Percentiles rank a stretch among this genome's conserved stretches.
These are phyloP conservation scores for Chlamydomonas applanata DNA, from an alignment of 139 green algal genomes.

Conservation along the genomic window DNA sequence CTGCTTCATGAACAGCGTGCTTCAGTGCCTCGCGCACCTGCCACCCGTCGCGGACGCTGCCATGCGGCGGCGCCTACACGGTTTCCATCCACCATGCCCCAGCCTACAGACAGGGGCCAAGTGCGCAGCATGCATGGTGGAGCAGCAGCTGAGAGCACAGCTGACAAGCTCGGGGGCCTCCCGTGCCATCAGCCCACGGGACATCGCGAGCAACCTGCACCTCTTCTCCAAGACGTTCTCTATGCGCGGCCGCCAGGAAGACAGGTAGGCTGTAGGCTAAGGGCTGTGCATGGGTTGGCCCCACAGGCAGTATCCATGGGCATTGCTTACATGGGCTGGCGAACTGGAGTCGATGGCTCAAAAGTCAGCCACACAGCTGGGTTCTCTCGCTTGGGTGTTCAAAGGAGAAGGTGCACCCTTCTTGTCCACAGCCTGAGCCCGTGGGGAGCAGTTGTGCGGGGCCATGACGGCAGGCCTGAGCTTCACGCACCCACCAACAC, in stretches of 20 bases:
- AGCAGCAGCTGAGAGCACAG: conserved; percentile 15
- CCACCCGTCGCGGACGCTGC: conserved; percentile 64
- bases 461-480: not conserved
- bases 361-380: too few relatives aligned
- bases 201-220: conserved; percentile 24
- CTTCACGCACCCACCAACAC: not conserved
- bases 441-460: conserved; percentile 48
- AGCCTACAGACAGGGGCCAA: not conserved
- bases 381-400: too few relatives aligned
- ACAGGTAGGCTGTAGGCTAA: too few relatives aligned
- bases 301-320: too few relatives aligned
- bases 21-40: conserved; percentile 91
- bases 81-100: conserved; percentile 5
- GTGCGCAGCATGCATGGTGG: conserved; percentile 56
- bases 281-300: too few relatives aligned
- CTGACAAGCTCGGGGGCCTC: conserved; percentile 1
- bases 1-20: conserved; percentile 94
- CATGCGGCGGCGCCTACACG: not conserved
- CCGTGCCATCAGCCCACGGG: not conserved
- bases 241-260: conserved; percentile 73
- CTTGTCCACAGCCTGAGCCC: conserved; percentile 81
- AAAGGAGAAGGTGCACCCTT: too few relatives aligned
- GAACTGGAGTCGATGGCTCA: too few relatives aligned
- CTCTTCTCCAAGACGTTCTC: conserved; percentile 49
- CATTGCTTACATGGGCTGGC: too few relatives aligned